Conservation (phyloP, 1,284 basidiomycete species). For the Cutaneotrichosporon curvatum region DNA sequence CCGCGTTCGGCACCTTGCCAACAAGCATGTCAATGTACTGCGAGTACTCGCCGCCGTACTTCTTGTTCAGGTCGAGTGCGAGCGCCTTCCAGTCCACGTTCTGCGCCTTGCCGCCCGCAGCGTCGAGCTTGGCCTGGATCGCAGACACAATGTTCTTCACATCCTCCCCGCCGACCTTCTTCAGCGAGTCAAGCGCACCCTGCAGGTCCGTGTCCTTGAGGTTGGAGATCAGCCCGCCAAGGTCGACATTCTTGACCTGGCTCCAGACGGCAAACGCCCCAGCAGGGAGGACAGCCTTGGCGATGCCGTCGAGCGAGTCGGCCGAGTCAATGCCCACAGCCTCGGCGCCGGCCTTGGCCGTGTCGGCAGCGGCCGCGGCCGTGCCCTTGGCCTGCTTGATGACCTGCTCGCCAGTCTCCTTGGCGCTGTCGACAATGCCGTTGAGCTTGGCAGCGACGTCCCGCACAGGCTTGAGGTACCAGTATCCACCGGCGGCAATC, state of each 20-base stretch:
- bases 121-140: conserved; percentile 38
- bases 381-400: conserved; percentile 1
- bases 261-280: conserved; percentile 18
- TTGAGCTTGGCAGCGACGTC: conserved; percentile 30
- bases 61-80: conserved; percentile 31
- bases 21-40: conserved; percentile 36
- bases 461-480: conserved; percentile 40
- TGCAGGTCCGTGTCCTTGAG: conserved; percentile 39
- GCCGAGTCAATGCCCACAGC: not conserved
- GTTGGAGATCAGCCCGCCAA: conserved; percentile 34
- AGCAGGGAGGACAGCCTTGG: conserved; percentile 31
- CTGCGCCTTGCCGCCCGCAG: conserved; percentile 35
- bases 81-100: conserved; percentile 43
- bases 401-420: conserved; percentile 5
- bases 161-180: conserved; percentile 41
- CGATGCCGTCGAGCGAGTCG: conserved; percentile 12
- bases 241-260: conserved; percentile 2
- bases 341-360: conserved; percentile 7
- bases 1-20: conserved; percentile 33
- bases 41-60: conserved; percentile 35
- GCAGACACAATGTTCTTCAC: conserved; percentile 37
- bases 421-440: not conserved
- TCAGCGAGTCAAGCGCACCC: conserved; percentile 36
- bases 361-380: not conserved
- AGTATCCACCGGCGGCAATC: conserved; percentile 27